These are phyloP conservation scores for Murraya koenigii DNA, from an alignment of 345 rosid species.

Conservation along the genomic window DNA sequence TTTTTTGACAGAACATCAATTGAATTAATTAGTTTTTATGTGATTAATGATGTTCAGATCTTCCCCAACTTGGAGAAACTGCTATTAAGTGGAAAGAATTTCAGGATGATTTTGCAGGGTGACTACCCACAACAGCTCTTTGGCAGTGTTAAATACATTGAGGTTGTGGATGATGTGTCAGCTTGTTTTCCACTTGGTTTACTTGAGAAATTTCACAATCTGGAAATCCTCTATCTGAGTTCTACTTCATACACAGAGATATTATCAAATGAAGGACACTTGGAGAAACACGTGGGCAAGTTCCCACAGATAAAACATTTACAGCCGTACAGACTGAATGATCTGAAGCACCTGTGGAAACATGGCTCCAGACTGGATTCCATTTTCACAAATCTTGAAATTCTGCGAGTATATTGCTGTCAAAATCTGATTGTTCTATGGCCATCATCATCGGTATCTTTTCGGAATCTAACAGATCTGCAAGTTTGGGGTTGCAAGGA, in stretches of 20 bases:
- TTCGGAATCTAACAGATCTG: not conserved
- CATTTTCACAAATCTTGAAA: not conserved
- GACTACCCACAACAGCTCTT: not conserved
- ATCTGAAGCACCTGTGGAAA: conserved; percentile 6
- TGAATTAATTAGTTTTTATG: not conserved
- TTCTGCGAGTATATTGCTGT: not conserved
- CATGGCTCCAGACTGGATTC: not conserved
- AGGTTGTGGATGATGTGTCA: not conserved
- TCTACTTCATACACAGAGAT: not conserved
- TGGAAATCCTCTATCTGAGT: not conserved
- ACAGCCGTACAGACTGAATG: rapidly evolving
- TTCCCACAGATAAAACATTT: not conserved
- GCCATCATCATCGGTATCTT: not conserved
- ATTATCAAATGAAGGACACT: not conserved
- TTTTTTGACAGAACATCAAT: too few relatives aligned
- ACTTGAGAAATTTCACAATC: conserved; percentile 8
- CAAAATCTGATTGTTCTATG: not conserved
- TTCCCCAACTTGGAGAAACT: conserved; percentile 16
- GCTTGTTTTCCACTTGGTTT: not conserved
- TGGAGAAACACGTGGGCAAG: not conserved
- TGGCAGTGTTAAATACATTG: not conserved
- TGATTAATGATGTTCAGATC: conserved; percentile 3
- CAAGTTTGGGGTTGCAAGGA: not conserved
- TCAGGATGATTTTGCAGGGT: not conserved
- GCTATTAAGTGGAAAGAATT: not conserved